These are phyloP conservation scores for Vitis hybrid DNA, from an alignment of 177 flowering plant genomes.

Conservation along the genomic window DNA sequence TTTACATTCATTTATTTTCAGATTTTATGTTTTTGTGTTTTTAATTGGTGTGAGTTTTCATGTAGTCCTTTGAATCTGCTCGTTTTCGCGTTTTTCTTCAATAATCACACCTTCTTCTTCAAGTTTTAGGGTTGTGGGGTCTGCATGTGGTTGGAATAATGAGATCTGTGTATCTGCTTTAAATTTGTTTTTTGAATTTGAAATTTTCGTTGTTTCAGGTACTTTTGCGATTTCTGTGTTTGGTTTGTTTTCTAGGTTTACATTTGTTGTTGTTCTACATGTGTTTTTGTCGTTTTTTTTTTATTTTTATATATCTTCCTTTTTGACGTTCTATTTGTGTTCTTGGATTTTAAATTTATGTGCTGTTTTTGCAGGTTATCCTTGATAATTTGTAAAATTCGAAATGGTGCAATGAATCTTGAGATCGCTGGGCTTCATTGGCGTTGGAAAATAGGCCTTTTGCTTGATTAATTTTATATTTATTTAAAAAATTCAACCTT, in stretches of 20 bases:
- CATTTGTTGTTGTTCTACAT: too few species aligned
- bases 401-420: constrained; percentile 18
- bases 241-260: too few species aligned
- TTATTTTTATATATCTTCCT: too few species aligned
- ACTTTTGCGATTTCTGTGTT: too few species aligned
- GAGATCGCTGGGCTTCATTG: constrained; percentile 6
- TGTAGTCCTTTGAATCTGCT: too few species aligned
- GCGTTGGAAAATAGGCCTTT: constrained; percentile 3
- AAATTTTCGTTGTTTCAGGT: too few species aligned
- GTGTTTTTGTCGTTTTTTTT: background rate
- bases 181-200: background rate
- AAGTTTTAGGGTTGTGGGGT: too few species aligned
- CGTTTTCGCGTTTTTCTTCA: too few species aligned
- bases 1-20: too few species aligned
- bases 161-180: constrained; percentile 6
- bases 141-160: background rate
- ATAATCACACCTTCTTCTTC: too few species aligned
- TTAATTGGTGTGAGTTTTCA: too few species aligned
- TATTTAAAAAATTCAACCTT: background rate
- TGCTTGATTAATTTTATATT: background rate
- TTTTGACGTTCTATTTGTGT: background rate
- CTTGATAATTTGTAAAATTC: constrained; percentile 13
- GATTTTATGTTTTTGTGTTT: too few species aligned
- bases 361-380: constrained; percentile 26
- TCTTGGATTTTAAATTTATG: background rate